Conservation (phyloP, 2,329 filamentous ascomycete species). For the Stagonosporopsis tanaceti region DNA sequence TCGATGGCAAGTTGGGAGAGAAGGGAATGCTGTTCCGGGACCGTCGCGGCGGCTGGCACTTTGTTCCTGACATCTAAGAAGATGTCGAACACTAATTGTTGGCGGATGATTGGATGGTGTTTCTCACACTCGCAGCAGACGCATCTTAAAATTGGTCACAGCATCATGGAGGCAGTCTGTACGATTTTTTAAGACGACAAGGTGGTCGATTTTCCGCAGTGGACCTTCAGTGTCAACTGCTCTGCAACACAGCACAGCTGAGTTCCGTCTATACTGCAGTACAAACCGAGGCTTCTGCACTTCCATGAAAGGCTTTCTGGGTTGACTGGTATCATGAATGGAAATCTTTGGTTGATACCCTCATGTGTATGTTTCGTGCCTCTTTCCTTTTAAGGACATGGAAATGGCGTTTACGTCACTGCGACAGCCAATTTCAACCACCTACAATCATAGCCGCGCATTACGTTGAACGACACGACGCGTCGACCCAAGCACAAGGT, state of each 20-base stretch:
- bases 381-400: too few species aligned
- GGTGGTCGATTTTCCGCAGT: too few species aligned
- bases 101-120: not conserved
- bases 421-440: not conserved
- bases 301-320: not conserved
- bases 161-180: not conserved
- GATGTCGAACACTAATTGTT: not conserved
- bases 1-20: conserved; percentile 20
- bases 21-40: conserved; percentile 29
- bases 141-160: not conserved
- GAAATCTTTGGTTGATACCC: not conserved
- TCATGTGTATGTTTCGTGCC: not conserved
- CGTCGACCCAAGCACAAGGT: too few species aligned
- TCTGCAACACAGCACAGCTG: not conserved
- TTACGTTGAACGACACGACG: not conserved
- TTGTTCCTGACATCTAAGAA: conserved; percentile 26
- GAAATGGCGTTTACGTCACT: not conserved
- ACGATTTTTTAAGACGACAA: not conserved
- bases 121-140: not conserved
- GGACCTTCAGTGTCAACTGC: not conserved
- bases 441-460: not conserved
- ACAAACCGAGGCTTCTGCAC: too few species aligned
- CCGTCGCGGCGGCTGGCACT: conserved; percentile 23
- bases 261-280: not conserved
- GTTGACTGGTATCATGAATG: too few species aligned